Conservation (phyloP, 129 eudicot genomes). For the Erigeron canadensis region DNA sequence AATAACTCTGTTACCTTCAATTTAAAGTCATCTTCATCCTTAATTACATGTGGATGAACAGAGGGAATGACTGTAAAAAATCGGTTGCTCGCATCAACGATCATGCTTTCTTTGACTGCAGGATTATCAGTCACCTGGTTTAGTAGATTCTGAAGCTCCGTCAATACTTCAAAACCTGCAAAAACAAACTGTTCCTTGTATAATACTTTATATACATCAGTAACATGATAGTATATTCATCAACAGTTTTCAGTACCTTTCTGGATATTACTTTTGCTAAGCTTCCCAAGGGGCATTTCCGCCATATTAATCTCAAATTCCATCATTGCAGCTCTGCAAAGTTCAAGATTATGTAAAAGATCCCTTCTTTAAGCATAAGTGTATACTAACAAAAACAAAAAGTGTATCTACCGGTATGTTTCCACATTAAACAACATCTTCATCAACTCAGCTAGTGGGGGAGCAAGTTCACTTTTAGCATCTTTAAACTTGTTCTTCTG, state of each 20-base stretch:
- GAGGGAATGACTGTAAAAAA: conserved; percentile 96
- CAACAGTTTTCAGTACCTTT: conserved; percentile 50
- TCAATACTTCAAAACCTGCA: conserved; percentile 92
- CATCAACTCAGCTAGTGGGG: conserved; percentile 73
- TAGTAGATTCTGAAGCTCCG: conserved; percentile 79
- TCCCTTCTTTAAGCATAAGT: conserved; percentile 16
- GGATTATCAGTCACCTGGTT: conserved; percentile 42
- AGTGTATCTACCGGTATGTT: conserved; percentile 65
- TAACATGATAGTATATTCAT: not conserved
- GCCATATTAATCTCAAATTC: conserved; percentile 94
- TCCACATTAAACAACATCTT: conserved; percentile 95
- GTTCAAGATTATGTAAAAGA: not conserved
- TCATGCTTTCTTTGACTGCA: conserved; percentile 55
- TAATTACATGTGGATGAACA: conserved; percentile 85
- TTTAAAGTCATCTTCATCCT: conserved; percentile 85
- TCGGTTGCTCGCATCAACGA: conserved; percentile 95
- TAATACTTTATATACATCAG: not conserved
- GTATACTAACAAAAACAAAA: not conserved
- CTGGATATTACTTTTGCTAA: conserved; percentile 88
- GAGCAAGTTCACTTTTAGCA: conserved; percentile 69
- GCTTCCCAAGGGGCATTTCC: conserved; percentile 98
- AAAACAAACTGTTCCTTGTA: not conserved
- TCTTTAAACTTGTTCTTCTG: conserved; percentile 53
- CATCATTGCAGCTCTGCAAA: conserved; percentile 97
- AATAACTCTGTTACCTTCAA: conserved; percentile 50